These are phyloP conservation scores for Oryza brachyantha DNA, from an alignment of 176 grass and related monocot genomes.

Conservation along the genomic window DNA sequence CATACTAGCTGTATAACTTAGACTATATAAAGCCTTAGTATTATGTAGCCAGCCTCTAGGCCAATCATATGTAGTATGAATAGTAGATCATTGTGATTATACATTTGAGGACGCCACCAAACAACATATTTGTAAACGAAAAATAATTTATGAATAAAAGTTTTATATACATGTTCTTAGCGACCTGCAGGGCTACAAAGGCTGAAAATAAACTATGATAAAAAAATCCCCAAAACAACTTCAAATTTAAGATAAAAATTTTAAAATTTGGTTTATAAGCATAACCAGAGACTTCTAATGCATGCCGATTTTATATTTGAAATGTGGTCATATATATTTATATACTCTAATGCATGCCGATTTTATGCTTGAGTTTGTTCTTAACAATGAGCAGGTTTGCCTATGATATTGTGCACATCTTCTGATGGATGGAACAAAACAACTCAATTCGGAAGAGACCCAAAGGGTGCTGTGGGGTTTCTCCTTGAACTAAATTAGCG, in stretches of 20 bases:
- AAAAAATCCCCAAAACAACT: no score
- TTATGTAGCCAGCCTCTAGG: neutral
- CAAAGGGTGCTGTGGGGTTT: neutral
- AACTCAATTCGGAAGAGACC: neutral
- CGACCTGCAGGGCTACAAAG: no score
- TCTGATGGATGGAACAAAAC: slow-evolving; percentile 52
- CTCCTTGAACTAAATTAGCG: neutral
- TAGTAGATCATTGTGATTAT: neutral
- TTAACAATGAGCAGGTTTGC: slow-evolving; percentile 77
- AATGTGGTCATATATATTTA: no score
- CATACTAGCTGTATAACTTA: neutral
- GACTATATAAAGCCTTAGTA: neutral
- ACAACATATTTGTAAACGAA: no score
- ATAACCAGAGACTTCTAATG: no score
- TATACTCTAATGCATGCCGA: neutral
- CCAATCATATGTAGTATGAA: neutral
- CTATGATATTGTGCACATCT: slow-evolving; percentile 89
- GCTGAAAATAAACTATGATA: no score
- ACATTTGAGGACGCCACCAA: neutral
- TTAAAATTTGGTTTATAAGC: no score
- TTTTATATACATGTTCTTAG: no score
- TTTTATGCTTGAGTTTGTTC: slow-evolving; percentile 21
- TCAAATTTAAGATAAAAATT: no score
- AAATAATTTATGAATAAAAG: no score
- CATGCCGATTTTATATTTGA: no score